phyloP scores from a whole-genome alignment of 345 rosid species.

The Salix viminalis region DNA sequence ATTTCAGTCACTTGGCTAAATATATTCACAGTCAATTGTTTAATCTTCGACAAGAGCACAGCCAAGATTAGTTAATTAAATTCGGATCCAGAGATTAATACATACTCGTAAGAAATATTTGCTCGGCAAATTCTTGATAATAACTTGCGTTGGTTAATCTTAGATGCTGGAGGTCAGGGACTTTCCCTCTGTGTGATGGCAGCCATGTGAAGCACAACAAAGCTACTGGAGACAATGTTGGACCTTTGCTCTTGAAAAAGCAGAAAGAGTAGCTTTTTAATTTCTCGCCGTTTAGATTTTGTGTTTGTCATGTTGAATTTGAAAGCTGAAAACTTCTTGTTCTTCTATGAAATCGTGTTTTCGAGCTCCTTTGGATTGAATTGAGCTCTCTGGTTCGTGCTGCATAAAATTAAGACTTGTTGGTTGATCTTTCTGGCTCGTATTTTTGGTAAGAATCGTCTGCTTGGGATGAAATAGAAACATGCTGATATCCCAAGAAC shows the following conservation, averaged over 20 bases:
- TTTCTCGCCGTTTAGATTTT: conserved; percentile 33
- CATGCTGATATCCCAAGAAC: background rate
- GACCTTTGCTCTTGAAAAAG: conserved; percentile 65
- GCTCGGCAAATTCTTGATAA: background rate
- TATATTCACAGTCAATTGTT: too few relatives aligned
- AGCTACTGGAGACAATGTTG: conserved; percentile 89
- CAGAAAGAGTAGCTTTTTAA: conserved; percentile 19
- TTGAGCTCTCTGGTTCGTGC: background rate
- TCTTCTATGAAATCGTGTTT: background rate
- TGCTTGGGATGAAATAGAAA: background rate
- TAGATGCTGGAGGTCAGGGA: conserved; percentile 94
- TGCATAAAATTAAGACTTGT: background rate
- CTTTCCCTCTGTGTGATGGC: conserved; percentile 89
- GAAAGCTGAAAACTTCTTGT: background rate
- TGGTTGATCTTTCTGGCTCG: background rate
- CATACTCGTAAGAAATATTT: background rate
- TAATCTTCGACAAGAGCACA: too few relatives aligned
- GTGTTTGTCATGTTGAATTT: background rate
- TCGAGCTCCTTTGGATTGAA: background rate
- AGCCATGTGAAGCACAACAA: conserved; percentile 92
- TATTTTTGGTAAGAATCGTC: background rate
- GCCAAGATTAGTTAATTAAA: too few relatives aligned
- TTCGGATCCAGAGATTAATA: too few relatives aligned
- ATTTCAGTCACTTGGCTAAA: too few relatives aligned
- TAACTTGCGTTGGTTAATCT: background rate